Conservation (phyloP, 2,329 filamentous ascomycete species). For the Emmonsiellopsis sp. region DNA sequence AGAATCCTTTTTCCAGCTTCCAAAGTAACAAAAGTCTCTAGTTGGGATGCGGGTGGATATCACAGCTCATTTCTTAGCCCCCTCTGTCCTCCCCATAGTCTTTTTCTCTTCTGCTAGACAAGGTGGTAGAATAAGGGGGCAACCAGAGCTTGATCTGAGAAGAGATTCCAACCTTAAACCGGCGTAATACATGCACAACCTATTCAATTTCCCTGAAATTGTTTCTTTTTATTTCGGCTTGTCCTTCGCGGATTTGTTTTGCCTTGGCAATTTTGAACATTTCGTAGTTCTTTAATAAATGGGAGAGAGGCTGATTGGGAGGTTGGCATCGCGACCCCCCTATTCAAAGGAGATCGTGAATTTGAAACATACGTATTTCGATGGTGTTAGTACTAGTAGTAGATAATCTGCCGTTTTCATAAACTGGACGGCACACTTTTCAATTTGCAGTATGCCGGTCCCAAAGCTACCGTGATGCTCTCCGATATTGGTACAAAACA, state of each 20-base stretch:
- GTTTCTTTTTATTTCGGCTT: not conserved
- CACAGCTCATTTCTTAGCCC: not conserved
- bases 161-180: conserved; percentile 1
- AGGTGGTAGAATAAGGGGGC: conserved; percentile 2
- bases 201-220: not conserved
- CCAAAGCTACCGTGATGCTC: not conserved
- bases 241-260: too few species aligned
- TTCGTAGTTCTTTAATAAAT: not conserved
- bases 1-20: too few species aligned
- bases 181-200: conserved; percentile 1
- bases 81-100: not conserved
- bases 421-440: too few species aligned
- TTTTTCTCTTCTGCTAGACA: not conserved
- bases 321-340: too few species aligned
- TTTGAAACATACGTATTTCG: too few species aligned
- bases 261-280: too few species aligned
- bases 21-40: not conserved
- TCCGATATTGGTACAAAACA: not conserved
- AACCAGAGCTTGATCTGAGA: not conserved
- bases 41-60: not conserved
- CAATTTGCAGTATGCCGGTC: too few species aligned
- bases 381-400: too few species aligned
- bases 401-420: too few species aligned
- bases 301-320: too few species aligned
- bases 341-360: too few species aligned